phyloP scores from a whole-genome alignment of 805 yeast species.

The Kodamaea kaohsiungensis region DNA sequence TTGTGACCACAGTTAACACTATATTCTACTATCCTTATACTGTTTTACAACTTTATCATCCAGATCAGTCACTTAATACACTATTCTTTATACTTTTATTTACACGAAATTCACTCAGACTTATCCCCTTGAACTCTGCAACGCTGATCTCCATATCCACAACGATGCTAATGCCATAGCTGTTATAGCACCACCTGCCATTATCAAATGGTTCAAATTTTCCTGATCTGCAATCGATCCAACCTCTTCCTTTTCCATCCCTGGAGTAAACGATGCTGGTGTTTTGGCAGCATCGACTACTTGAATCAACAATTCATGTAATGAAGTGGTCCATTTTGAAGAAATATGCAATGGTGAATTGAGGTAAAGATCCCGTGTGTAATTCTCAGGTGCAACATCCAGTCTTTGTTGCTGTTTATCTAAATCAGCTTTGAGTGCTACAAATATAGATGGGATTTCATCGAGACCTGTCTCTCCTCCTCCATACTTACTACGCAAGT shows the following conservation, averaged over 20 bases:
- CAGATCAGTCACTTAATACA: too few species aligned
- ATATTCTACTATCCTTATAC: too few species aligned
- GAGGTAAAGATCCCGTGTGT: slow-evolving; percentile 62
- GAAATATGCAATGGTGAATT: slow-evolving; percentile 90
- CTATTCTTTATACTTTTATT: too few species aligned
- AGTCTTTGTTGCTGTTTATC: slow-evolving; percentile 94
- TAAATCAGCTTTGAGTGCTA: slow-evolving; percentile 91
- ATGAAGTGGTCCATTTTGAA: slow-evolving; percentile 83
- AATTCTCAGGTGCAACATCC: slow-evolving; percentile 83
- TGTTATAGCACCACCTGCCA: slow-evolving; percentile 71
- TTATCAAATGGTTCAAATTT: slow-evolving; percentile 51
- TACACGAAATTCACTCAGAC: background rate
- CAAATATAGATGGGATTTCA: slow-evolving; percentile 78
- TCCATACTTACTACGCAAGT: slow-evolving; percentile 57
- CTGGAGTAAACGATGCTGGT: slow-evolving; percentile 80
- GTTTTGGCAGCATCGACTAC: slow-evolving; percentile 83
- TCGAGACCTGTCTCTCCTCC: slow-evolving; percentile 49
- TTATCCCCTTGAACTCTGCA: slow-evolving; percentile 23
- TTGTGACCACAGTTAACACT: too few species aligned
- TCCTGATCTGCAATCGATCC: slow-evolving; percentile 44
- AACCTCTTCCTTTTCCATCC: slow-evolving; percentile 62
- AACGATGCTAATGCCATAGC: slow-evolving; percentile 63
- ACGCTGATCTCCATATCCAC: slow-evolving; percentile 61
- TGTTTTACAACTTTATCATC: too few species aligned
- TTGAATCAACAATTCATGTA: slow-evolving; percentile 82